Base-by-base conservation (phyloP, 768 basidiomycete species). In the Leccinum boreale region DNA sequence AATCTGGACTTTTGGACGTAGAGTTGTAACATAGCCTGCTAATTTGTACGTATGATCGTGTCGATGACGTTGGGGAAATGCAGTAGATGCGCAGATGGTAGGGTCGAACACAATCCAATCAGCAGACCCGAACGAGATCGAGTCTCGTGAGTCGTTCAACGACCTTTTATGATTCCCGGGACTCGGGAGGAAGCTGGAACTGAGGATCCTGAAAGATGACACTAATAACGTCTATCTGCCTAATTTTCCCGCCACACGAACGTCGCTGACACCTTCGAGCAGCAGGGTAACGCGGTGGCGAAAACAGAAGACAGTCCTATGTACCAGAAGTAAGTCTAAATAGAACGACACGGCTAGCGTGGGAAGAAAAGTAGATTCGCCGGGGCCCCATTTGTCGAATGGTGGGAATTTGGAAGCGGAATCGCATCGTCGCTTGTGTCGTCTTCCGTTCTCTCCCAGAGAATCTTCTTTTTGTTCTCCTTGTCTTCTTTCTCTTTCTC, bases 281-380 rank as follows among this genome's bases (percentile, higher is more conserved):
- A 5, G 28, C 28, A 17, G 6, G 35, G 35, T 36, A 17, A 36
- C 7, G 17, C 3, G 35, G 36, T 39, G 36, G 17, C 17, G 17
- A 39, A 17, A 39, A 39, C n/a, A n/a, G 17, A 39, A 39, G 17
- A 39, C 17, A 17, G 17, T 17, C 14, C 5, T 36, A 11, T 8
- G 26, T 8, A 28, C 8, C 26, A 28, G 28, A 28, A 28, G 28
- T 8, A 33, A 33, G 33, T 33, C 15, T 5, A 5, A 14, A 21
- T 29, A 82, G 78, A 82, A 81, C 56, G 74, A 81, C 59, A 79
- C 80, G 3, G 80, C 81, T 48, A 35, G 71, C 70, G 70, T 71
- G 70, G 69, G 70, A 71, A 71, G 26, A 59, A 57, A n/a, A 26
- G 51, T 42, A 4, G 59, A 59, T 63, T 61, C 60, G 60, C 55